Evolutionary conservation across 768 basidiomycete species (phyloP).

Genomic region (Calvatia gigantea): DNA sequence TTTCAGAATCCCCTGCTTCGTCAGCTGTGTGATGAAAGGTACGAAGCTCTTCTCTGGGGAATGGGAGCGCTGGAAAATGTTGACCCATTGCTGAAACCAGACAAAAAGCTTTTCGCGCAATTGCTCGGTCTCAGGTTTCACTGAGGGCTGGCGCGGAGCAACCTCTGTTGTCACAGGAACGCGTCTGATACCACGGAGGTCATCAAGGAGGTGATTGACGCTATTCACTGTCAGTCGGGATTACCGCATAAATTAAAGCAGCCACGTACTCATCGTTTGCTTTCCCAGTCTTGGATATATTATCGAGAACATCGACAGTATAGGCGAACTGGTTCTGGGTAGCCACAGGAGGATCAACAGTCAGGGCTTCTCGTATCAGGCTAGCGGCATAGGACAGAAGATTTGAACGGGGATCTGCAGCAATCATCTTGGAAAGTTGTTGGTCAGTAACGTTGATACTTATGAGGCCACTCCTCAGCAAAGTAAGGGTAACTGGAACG

Average conservation of each 20-base stretch:
- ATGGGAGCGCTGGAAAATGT: conserved; percentile 86
- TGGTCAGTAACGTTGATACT: conserved; percentile 77
- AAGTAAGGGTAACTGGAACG: conserved; percentile 86
- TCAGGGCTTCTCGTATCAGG: conserved; percentile 82
- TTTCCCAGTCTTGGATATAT: conserved; percentile 70
- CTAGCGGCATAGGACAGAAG: conserved; percentile 80
- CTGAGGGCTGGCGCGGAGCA: conserved; percentile 36
- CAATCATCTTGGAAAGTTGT: conserved; percentile 83
- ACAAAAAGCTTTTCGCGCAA: conserved; percentile 70
- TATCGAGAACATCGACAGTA: conserved; percentile 77
- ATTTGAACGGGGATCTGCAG: conserved; percentile 71
- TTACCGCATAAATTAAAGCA: conserved; percentile 2
- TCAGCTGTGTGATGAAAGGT: conserved; percentile 94
- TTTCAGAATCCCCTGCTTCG: conserved; percentile 94
- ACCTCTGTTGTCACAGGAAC: conserved; percentile 30
- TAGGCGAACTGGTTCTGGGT: conserved; percentile 76
- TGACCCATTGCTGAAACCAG: conserved; percentile 95
- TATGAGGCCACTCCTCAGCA: conserved; percentile 82
- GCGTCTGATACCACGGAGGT: conserved; percentile 68
- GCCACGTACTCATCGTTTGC: conserved; percentile 80
- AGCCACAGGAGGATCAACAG: conserved; percentile 76
- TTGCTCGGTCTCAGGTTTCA: conserved; percentile 70
- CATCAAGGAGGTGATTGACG: conserved; percentile 71
- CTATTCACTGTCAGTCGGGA: conserved; percentile 31
- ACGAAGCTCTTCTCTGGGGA: conserved; percentile 95